phyloP scores from a whole-genome alignment of 177 flowering plant genomes.

The Tripterygium wilfordii region DNA sequence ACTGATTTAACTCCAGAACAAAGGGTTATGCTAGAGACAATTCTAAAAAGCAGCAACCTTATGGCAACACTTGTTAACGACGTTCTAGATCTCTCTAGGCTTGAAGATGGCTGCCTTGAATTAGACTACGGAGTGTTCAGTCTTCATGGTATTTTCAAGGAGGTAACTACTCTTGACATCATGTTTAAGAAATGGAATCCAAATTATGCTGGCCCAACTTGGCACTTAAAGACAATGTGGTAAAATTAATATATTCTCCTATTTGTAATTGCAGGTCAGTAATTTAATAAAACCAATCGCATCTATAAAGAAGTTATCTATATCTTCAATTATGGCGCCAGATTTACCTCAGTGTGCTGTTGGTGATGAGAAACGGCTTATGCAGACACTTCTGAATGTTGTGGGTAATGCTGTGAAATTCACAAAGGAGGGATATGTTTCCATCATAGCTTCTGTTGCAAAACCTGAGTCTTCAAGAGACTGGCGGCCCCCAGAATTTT shows the following conservation, averaged over 20 bases:
- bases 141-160: constrained; percentile 33
- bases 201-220: too few relatives aligned
- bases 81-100: constrained; percentile 60
- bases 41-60: constrained; percentile 47
- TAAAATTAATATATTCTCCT: neutral
- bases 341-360: constrained; percentile 38
- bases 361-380: constrained; percentile 57
- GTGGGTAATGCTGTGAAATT: constrained; percentile 63
- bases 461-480: constrained; percentile 50
- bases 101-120: constrained; percentile 64
- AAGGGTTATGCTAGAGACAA: constrained; percentile 44
- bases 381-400: constrained; percentile 45
- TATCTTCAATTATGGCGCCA: constrained; percentile 25
- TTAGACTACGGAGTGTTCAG: constrained; percentile 28
- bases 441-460: constrained; percentile 45
- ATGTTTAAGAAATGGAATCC: too few relatives aligned
- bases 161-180: too few relatives aligned
- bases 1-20: constrained; percentile 41
- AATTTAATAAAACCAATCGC: constrained; percentile 46
- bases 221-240: too few relatives aligned
- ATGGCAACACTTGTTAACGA: constrained; percentile 52
- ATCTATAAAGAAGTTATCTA: constrained; percentile 38
- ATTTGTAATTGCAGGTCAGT: constrained; percentile 24
- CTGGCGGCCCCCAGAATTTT: constrained; percentile 41
- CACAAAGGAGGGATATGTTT: constrained; percentile 54